phyloP scores from a whole-genome alignment of 129 eudicot genomes.

The Chrysanthemum seticuspe region DNA sequence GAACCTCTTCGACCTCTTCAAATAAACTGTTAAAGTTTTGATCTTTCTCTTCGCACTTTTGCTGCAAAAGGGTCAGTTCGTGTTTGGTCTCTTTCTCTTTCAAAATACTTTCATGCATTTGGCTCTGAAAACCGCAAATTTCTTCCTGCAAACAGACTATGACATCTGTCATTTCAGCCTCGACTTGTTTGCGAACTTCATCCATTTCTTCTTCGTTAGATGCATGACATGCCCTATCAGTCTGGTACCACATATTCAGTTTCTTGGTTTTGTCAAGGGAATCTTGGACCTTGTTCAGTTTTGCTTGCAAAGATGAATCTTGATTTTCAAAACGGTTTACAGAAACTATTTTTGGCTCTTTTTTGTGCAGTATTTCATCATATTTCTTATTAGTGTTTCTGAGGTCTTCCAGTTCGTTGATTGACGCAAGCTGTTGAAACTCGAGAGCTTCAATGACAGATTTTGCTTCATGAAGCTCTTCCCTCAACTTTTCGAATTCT shows the following conservation, averaged over 20 bases:
- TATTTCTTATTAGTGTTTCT: constrained; percentile 31
- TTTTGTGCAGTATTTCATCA: constrained; percentile 33
- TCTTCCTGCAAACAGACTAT: constrained; percentile 85
- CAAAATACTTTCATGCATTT: constrained; percentile 45
- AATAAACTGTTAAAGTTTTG: neutral
- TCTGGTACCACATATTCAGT: constrained; percentile 54
- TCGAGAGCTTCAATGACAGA: constrained; percentile 72
- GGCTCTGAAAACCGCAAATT: constrained; percentile 53
- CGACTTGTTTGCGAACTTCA: constrained; percentile 70
- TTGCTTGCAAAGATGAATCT: constrained; percentile 27
- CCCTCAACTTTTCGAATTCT: constrained; percentile 45
- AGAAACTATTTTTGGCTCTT: constrained; percentile 47
- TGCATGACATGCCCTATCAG: constrained; percentile 46
- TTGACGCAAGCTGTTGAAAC: constrained; percentile 48
- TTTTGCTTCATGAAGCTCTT: constrained; percentile 56
- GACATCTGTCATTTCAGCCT: constrained; percentile 85
- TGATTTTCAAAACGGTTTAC: constrained; percentile 22
- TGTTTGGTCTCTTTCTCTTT: constrained; percentile 56
- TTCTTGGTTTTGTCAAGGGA: constrained; percentile 69
- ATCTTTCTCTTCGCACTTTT: constrained; percentile 52
- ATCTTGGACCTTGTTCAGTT: constrained; percentile 56
- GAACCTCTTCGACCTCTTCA: constrained; percentile 61
- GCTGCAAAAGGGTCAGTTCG: constrained; percentile 36
- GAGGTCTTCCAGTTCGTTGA: constrained; percentile 62
- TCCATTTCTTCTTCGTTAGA: constrained; percentile 71